Base-by-base conservation (phyloP, 2,329 filamentous ascomycete species). In the Diaporthe ampelina region DNA sequence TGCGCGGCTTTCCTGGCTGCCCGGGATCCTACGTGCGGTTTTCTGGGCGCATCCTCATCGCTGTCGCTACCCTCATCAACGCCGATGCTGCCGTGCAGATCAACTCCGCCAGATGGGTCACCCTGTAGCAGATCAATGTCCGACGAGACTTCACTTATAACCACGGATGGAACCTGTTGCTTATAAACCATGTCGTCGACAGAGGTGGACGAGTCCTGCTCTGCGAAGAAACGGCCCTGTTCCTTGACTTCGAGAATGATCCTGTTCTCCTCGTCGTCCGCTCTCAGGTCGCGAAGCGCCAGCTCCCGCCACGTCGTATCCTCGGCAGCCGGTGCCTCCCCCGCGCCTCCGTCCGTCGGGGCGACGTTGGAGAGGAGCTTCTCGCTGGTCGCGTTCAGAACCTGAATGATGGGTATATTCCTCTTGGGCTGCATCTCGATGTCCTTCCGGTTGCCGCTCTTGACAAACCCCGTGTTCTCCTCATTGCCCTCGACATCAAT, bases 401-500 rank as follows among this genome's bases (percentile, higher is more conserved):
- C 95, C 76, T 93, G 92, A 77, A 98, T 93, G 76, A 98, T 97
- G 15, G 95, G 95, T 2, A 97, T 92, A 80, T 97, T 96, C 59
- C 90, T 86, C 15, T 91, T 88, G 2, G 95, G 95, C 45, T 94
- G 90, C 95, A 98, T 98, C 77, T 97, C 97, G 48, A 94, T 85
- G 81, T 98, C 95, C 72, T 96, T 95, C 70, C 93, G 89, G 82
- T 99, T 98, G 67, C 97, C 97, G 76, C 89, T 85, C 79, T 89
- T 92, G 79, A 93, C 91, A 70, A 95, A 94, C 78, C 95, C 97
- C 82, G 97, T 92, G 79, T 99, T 96, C 82, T 97, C 94, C 84
- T 98, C 97, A 80, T 99, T 99, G 40, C 93, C 97, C 81, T 96
- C 94, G 35, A 99, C 84, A 81, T 99, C 94, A 78, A 99, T 95